phyloP scores from a whole-genome alignment of 306 rosid species.

The Fagus crenata region DNA sequence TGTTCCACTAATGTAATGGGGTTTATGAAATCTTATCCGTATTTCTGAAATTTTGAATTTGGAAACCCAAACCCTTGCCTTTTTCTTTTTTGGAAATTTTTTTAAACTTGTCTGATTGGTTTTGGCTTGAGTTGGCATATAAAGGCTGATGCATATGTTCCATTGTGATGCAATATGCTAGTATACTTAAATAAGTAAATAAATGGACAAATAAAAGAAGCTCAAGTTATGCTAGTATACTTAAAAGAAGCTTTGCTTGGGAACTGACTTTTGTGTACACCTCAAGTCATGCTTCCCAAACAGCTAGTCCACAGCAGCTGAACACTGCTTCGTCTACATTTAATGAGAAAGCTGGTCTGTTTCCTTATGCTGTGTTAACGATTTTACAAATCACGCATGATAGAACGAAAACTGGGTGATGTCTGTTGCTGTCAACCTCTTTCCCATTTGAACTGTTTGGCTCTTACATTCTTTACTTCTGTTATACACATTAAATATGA shows the following conservation, averaged over 20 bases:
- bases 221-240: too few relatives aligned
- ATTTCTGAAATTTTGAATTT: neutral
- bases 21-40: neutral
- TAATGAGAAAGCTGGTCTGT: neutral
- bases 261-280: neutral
- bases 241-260: slow-evolving; percentile 9
- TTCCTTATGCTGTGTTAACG: slow-evolving; percentile 3
- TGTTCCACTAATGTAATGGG: slow-evolving; percentile 1
- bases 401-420: neutral
- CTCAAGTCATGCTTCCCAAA: slow-evolving; percentile 1
- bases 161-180: slow-evolving; percentile 10
- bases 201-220: slow-evolving; percentile 1
- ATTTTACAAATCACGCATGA: neutral
- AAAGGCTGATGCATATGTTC: neutral
- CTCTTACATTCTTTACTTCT: neutral
- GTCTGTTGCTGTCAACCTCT: neutral
- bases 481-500: neutral
- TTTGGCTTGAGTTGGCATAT: neutral
- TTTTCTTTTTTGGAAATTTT: neutral
- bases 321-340: neutral
- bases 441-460: slow-evolving; percentile 9
- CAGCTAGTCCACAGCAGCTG: slow-evolving; percentile 15
- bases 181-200: neutral
- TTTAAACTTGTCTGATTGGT: neutral
- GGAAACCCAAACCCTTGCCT: neutral